Percentiles rank a stretch among this genome's conserved stretches.
phyloP scores from a whole-genome alignment of 2,329 filamentous ascomycete genomes.

The Penicillium rolfsii region DNA sequence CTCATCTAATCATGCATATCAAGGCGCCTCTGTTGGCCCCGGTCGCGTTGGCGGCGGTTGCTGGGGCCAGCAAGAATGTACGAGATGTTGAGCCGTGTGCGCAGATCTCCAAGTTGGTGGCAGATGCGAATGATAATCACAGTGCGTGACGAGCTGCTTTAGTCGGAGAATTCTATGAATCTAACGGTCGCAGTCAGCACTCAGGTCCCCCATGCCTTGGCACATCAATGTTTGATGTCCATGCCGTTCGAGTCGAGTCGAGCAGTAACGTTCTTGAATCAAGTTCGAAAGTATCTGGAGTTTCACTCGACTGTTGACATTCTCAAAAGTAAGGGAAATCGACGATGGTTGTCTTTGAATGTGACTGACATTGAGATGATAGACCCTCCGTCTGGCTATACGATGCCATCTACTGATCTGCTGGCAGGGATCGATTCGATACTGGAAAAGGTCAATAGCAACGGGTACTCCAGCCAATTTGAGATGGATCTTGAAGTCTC shows the following conservation, averaged over 20 bases:
- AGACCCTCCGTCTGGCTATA: conserved; percentile 57
- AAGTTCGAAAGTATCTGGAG: conserved; percentile 45
- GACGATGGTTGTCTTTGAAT: neutral
- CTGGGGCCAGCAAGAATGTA: conserved; percentile 15
- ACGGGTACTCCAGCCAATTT: conserved; percentile 57
- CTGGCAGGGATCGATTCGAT: conserved; percentile 53
- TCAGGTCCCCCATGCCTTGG: conserved; percentile 26
- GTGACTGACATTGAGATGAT: conserved; percentile 10
- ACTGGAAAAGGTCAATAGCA: conserved; percentile 45
- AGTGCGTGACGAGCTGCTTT: conserved; percentile 14
- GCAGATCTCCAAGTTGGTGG: conserved; percentile 23
- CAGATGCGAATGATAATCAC: conserved; percentile 22
- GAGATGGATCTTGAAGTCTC: conserved; percentile 61
- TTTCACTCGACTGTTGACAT: conserved; percentile 56
- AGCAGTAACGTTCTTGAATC: conserved; percentile 29
- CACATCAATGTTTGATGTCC: conserved; percentile 31
- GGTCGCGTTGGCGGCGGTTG: conserved; percentile 19
- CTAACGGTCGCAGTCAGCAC: conserved; percentile 22
- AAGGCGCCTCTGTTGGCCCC: conserved; percentile 16
- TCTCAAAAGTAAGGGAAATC: conserved; percentile 42
- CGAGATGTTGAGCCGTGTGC: conserved; percentile 28
- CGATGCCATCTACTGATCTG: conserved; percentile 55
- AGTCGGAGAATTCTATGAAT: neutral
- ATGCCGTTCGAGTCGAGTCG: conserved; percentile 36
- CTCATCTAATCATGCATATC: conserved; percentile 22